Conservation (phyloP, 2,329 filamentous ascomycete species). For the Berkeleyomyces rouxiae region DNA sequence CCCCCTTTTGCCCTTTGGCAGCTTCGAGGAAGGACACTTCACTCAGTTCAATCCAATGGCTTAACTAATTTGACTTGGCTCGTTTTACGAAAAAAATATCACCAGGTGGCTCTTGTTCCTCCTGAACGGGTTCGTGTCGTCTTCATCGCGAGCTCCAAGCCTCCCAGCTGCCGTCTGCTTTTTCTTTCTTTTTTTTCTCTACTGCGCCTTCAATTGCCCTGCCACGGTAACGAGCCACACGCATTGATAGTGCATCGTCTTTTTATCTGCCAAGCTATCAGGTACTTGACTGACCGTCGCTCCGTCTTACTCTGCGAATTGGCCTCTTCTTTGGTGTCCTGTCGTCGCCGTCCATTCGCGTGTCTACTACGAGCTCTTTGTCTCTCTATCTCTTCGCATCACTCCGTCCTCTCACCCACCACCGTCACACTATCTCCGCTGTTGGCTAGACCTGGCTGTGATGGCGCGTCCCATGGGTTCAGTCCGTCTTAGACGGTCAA, state of each 20-base stretch:
- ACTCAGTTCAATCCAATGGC: constrained; percentile 5
- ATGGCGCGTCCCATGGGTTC: constrained; percentile 45
- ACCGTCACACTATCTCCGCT: background rate
- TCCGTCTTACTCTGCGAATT: constrained; percentile 3
- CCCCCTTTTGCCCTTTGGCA: constrained; percentile 8
- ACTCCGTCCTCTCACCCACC: too few relatives aligned
- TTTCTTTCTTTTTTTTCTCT: constrained; percentile 1
- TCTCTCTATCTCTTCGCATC: background rate
- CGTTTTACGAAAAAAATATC: constrained; percentile 2
- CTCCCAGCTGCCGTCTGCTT: background rate
- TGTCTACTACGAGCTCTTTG: background rate
- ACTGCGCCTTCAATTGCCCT: constrained; percentile 1
- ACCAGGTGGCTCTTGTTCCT: constrained; percentile 1
- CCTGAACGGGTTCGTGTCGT: constrained; percentile 12
- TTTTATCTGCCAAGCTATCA: background rate
- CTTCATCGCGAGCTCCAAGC: constrained; percentile 7
- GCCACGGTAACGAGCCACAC: background rate
- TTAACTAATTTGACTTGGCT: background rate
- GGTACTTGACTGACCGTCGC: background rate
- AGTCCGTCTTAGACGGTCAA: constrained; percentile 63
- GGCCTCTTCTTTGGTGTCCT: background rate
- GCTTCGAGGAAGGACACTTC: constrained; percentile 8
- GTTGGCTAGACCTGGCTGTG: constrained; percentile 16
- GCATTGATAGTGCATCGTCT: background rate
- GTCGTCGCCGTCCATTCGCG: background rate